Percentiles rank a stretch among this genome's conserved stretches.
Conservation (phyloP, 352 stramenopile genomes). For the Bremia lactucae region DNA sequence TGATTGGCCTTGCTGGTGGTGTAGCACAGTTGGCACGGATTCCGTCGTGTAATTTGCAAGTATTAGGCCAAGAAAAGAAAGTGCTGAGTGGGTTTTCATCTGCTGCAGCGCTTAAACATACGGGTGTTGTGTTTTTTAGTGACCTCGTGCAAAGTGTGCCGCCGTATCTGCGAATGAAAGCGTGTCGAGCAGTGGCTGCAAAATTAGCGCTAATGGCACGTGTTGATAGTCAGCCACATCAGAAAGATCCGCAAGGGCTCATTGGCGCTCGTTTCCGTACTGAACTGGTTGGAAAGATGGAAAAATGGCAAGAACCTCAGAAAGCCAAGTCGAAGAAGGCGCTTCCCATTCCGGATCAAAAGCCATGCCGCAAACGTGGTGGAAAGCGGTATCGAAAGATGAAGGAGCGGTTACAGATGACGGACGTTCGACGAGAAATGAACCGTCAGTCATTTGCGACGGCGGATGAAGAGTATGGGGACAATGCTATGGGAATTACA, state of each 20-base stretch:
- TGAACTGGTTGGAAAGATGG: conserved; percentile 91
- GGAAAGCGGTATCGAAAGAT: conserved; percentile 91
- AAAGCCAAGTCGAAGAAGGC: conserved; percentile 96
- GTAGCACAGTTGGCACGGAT: conserved; percentile 90
- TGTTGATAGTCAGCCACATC: conserved; percentile 86
- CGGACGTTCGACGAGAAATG: conserved; percentile 93
- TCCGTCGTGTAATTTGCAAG: conserved; percentile 95
- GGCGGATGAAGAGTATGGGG: conserved; percentile 92
- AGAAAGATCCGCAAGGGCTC: conserved; percentile 45
- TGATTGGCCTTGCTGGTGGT: conserved; percentile 92
- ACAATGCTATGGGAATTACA: conserved; percentile 97
- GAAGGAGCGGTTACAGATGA: conserved; percentile 97
- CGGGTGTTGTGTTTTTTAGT: conserved; percentile 88
- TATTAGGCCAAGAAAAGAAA: conserved; percentile 91
- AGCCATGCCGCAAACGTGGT: conserved; percentile 90
- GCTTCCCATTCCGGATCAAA: conserved; percentile 92
- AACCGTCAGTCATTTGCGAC: conserved; percentile 93
- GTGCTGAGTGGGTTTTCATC: conserved; percentile 86
- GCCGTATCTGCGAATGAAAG: conserved; percentile 90
- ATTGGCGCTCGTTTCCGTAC: conserved; percentile 80
- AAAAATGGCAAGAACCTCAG: conserved; percentile 95
- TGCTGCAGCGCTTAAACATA: conserved; percentile 80
- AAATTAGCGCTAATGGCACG: conserved; percentile 87
- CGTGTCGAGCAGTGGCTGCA: conserved; percentile 86
- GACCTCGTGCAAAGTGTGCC: conserved; percentile 89